Percentiles rank a stretch among this genome's conserved stretches.
phyloP scores from a whole-genome alignment of 129 eudicot genomes.

The Arctium minus region DNA sequence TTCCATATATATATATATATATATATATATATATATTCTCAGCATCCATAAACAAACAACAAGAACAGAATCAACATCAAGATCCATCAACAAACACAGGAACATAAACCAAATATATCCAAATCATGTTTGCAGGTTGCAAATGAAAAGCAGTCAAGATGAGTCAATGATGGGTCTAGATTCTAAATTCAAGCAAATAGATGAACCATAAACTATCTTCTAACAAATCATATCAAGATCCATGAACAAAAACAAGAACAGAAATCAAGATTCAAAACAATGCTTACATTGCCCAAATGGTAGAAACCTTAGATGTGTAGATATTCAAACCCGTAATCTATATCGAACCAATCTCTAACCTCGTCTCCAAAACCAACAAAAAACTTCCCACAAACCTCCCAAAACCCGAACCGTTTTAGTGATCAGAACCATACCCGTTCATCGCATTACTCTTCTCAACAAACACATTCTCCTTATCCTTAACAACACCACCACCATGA shows the following conservation, averaged over 20 bases:
- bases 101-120: background rate
- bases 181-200: background rate
- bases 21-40: no score
- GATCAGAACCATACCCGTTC: constrained; percentile 67
- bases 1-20: no score
- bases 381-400: background rate
- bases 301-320: background rate
- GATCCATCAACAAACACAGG: background rate
- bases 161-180: background rate
- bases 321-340: background rate
- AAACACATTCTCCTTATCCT: constrained; percentile 37
- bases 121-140: constrained; percentile 1
- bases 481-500: constrained; percentile 7
- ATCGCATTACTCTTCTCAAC: constrained; percentile 35
- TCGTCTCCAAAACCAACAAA: constrained; percentile 4
- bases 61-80: background rate
- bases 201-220: background rate
- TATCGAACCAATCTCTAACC: constrained; percentile 8
- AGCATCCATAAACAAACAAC: no score
- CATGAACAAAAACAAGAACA: background rate
- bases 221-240: background rate
- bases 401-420: constrained; percentile 16
- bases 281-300: background rate
- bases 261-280: background rate
- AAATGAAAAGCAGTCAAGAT: background rate